Evolutionary conservation across 768 basidiomycete species (phyloP), one percentile per base, ranked within the genome.

Genomic region (Termitomyces sp.): DNA sequence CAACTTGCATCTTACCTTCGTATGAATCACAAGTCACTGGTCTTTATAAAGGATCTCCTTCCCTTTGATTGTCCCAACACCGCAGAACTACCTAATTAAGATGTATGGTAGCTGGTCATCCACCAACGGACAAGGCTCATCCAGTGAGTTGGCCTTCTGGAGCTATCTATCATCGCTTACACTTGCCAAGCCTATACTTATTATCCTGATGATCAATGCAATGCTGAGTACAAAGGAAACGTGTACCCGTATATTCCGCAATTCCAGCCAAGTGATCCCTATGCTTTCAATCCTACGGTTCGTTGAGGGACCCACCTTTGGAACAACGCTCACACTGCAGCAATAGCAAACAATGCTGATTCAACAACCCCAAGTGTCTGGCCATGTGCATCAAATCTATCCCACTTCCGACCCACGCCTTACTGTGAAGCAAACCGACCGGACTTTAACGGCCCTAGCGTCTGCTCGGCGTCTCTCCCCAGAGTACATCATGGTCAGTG

Each of bases 351-450:
- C 49, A 7, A 47, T 46, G 16, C 53, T 42, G 17, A 31, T 42
- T 12, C 57, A 48, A 27, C 52, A 54, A 38, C 27, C 48, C 5
- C 56, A 51, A 54, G 29, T 34, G 32, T 23, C 54, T 41, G 32
- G 40, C n/a, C n/a, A n/a, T n/a, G n/a, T n/a, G 31, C 43, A 58
- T 45, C 62, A 60, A 32, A 34, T 35, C 5, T 50, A 61, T 42
- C 47, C 53, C 16, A 38, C 52, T 38, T 56, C 51, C 40, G 60
- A 64, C 46, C 65, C 63, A 27, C 63, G 56, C 32, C 44, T 58
- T 35, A 64, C 56, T 19, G 65, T 53, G 7, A 63, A 66, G n/a
- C 63, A 63, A 53, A 66, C 65, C 6, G 60, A 66, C 53, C 62
- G 63, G 55, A 63, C 65, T 8, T 56, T 66, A 17, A 60, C 63